Base-by-base conservation (phyloP, 164 flowering plant species). In the Malania oleifera region DNA sequence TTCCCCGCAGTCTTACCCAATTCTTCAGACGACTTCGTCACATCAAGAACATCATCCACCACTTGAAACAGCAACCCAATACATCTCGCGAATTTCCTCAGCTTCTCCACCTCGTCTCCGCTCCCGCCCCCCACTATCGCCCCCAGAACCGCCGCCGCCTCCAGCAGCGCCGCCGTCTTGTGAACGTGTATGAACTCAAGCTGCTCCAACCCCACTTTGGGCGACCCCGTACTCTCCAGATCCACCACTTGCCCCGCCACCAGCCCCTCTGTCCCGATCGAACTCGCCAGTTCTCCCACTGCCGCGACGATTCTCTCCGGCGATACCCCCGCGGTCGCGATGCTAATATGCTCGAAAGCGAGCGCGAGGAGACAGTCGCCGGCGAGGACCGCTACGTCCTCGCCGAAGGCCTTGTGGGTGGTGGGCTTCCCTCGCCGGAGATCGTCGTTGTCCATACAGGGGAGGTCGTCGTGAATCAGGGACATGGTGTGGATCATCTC, bases 401-500 rank as follows among this genome's bases (percentile, higher is more conserved):
- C 91, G 1, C 91, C 91, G 56, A 72, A 84, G 7, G 81, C 87
- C 55, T 77, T 80, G 71, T 85, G 95, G 47, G 81, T 87, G 0
- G 91, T 82, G 27, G 91, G 95, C 57, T 77, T 83, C 2, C 95
- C 91, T 10, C 95, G 72, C 18, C 89, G 74, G 46, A 87, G 78
- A 53, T 85, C 87, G 49, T 83, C 95, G 60, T 87, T 77, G 45
- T 87, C 95, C 95, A 87, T 85, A 43, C 95, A 85, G 0, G 95
- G 91, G 22, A 87, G 75, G 26, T 87, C 95, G 50, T 87, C 91
- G 51, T 87, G 95, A 52, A 87, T 85, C 13, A 87, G 54, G 2
- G 89, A 83, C 95, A 85, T 87, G 58, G 95, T 85, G 69, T 85
- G 95, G 15, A 87, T 85, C 91, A 87, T 87, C 71, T 87, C 95